Evolutionary conservation across 768 basidiomycete species (phyloP).

Genomic region (Rhodotorula graminis): DNA sequence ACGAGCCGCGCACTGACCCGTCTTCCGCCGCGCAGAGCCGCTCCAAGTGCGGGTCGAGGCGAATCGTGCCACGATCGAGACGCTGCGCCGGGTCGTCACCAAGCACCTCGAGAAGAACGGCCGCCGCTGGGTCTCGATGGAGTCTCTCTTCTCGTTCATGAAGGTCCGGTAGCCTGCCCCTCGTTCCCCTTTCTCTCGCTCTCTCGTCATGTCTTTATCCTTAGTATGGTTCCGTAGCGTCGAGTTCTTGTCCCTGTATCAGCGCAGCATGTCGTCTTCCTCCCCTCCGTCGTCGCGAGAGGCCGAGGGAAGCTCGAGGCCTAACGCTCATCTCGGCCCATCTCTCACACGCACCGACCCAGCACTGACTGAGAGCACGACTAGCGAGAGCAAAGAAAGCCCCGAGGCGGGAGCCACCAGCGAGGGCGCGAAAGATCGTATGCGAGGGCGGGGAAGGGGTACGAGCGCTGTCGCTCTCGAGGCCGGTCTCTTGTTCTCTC

Average conservation of each 20-base stretch:
- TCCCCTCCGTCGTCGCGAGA: constrained; percentile 43
- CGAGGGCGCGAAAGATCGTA: no score
- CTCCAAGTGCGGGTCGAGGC: constrained; percentile 54
- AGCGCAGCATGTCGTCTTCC: constrained; percentile 67
- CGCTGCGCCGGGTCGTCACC: constrained; percentile 60
- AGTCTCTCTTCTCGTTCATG: constrained; percentile 65
- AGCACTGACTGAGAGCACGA: no score
- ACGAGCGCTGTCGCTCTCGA: no score
- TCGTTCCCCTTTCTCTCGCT: background rate
- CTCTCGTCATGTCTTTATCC: background rate
- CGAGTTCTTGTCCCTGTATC: background rate
- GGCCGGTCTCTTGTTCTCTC: no score
- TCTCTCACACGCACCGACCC: no score
- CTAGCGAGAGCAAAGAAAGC: no score
- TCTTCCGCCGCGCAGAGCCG: constrained; percentile 52
- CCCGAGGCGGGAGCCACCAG: no score
- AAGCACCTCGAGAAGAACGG: constrained; percentile 83
- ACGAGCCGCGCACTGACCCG: background rate
- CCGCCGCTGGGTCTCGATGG: constrained; percentile 81
- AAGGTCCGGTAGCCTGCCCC: background rate
- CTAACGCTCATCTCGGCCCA: no score
- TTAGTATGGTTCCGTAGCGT: background rate
- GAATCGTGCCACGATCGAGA: constrained; percentile 56
- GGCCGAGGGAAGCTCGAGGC: no score
- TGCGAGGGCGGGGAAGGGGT: no score